phyloP scores from a whole-genome alignment of 176 grass and related monocot species.

The Musa beccarii region DNA sequence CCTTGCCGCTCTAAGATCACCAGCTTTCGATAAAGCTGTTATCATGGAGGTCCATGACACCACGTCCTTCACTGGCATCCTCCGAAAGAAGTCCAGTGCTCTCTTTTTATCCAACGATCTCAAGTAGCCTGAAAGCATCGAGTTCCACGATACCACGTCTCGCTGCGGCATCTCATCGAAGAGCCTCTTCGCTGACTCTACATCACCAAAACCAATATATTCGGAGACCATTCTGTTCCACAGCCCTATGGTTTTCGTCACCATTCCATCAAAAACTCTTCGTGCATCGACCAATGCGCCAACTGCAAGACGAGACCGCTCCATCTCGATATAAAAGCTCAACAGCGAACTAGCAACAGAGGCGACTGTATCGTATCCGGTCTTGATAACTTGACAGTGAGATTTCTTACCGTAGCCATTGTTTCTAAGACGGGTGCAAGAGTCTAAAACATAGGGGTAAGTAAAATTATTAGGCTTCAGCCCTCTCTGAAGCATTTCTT shows the following conservation, averaged over 20 bases:
- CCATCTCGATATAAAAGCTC: conserved; percentile 20
- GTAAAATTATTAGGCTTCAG: conserved; percentile 34
- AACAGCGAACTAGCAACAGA: conserved; percentile 32
- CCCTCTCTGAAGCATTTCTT: conserved; percentile 28
- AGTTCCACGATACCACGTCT: conserved; percentile 48
- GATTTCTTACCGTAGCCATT: conserved; percentile 6
- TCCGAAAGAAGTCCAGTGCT: conserved; percentile 24
- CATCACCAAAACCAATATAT: conserved; percentile 16
- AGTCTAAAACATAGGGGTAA: conserved; percentile 31
- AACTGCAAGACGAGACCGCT: not conserved
- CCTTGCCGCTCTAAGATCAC: conserved; percentile 28
- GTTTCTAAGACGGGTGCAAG: conserved; percentile 24
- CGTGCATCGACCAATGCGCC: conserved; percentile 16
- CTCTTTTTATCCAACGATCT: conserved; percentile 2
- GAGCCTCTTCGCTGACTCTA: conserved; percentile 1
- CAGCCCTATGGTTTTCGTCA: not conserved
- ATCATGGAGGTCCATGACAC: conserved; percentile 40
- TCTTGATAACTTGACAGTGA: conserved; percentile 32
- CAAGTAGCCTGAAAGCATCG: conserved; percentile 27
- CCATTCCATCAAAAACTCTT: conserved; percentile 31
- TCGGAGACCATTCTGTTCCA: conserved; percentile 34
- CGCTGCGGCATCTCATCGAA: conserved; percentile 34
- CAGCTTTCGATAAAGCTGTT: conserved; percentile 13
- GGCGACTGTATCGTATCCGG: conserved; percentile 12
- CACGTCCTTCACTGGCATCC: conserved; percentile 27